Base-by-base conservation (phyloP, 202 grass and related monocot species). In the Carex arenaria region DNA sequence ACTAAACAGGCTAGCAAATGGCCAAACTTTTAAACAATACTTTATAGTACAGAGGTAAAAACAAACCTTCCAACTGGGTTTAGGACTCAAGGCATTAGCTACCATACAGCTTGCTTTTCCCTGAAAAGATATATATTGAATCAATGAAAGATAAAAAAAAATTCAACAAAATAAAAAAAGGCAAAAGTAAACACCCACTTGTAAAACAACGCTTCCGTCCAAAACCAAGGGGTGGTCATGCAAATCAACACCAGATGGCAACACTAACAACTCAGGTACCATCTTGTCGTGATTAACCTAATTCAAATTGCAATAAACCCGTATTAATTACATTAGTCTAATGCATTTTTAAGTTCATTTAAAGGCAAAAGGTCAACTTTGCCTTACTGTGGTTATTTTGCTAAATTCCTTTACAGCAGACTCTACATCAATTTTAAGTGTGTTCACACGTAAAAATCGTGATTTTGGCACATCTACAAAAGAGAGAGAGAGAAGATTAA, bases 61-160 rank as follows among this genome's bases (percentile, higher is more conserved):
- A 90, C 87, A 80, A 78, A 98, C 95, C 93, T 95, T 95, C 93
- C 92, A 98, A 47, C 90, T 85, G 61, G 93, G 91, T 63, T 95
- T 88, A 85, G 95, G 95, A 80, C 81, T 81, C 68, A 95, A 86
- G 70, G 91, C 88, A 43, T 91, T 82, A 55, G 93, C 91, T 85
- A 93, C 93, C 95, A 95, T 98, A 80, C 85, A 95, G 72, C 93
- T 98, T 77, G 95, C 93, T 89, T 91, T 98, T 22, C 95, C 95
- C 95, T 98, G 71, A 87, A 49, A 83, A 88, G 72, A 86, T 56
- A 88, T 76, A 49, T 83, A 52, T 3, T 77, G 45, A 69, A 54
- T 67, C 20, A 49, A 74, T 20, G 68, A 83, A 53, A 31, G 7
- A 34, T 10, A 77, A 32, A 36, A 32, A 36, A 57, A 18, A 9